Evolutionary conservation across 2,329 filamentous ascomycete species (phyloP).

Genomic region (Exophiala spinifera): DNA sequence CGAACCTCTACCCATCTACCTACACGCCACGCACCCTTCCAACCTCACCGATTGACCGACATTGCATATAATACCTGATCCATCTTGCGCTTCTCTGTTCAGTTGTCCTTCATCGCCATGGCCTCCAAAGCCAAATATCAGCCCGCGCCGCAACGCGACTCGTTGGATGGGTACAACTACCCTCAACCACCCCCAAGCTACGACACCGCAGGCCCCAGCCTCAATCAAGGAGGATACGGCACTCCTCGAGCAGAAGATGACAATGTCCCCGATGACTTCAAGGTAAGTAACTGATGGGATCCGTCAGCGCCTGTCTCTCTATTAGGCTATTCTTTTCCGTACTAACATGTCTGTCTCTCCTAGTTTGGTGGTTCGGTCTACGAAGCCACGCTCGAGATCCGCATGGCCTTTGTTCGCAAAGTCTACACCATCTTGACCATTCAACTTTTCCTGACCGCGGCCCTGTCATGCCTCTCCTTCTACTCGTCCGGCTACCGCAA

Average conservation of each 20-base stretch:
- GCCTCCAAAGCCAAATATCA: slow-evolving; percentile 66
- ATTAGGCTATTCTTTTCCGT: background rate
- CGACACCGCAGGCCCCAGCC: slow-evolving; percentile 55
- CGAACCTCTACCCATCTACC: background rate
- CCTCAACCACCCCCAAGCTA: slow-evolving; percentile 82
- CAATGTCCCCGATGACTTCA: slow-evolving; percentile 96
- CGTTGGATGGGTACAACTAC: slow-evolving; percentile 68
- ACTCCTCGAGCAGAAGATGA: slow-evolving; percentile 70
- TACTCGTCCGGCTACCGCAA: slow-evolving; percentile 71
- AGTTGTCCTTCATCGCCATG: slow-evolving; percentile 12
- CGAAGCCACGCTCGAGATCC: slow-evolving; percentile 90
- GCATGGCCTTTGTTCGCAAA: slow-evolving; percentile 95
- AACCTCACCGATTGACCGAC: too few relatives aligned
- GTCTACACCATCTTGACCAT: slow-evolving; percentile 98
- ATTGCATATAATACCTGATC: background rate
- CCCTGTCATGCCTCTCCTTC: slow-evolving; percentile 80
- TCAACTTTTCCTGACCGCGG: slow-evolving; percentile 81
- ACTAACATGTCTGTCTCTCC: background rate
- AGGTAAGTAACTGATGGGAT: slow-evolving; percentile 51
- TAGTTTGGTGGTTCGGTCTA: slow-evolving; percentile 90
- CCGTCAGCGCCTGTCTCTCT: background rate
- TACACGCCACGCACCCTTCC: too few relatives aligned
- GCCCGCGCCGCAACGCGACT: slow-evolving; percentile 79
- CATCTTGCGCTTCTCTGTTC: background rate
- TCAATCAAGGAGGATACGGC: slow-evolving; percentile 59